Conservation (phyloP, 352 stramenopile genomes). For the Pythium aphanidermatum region DNA sequence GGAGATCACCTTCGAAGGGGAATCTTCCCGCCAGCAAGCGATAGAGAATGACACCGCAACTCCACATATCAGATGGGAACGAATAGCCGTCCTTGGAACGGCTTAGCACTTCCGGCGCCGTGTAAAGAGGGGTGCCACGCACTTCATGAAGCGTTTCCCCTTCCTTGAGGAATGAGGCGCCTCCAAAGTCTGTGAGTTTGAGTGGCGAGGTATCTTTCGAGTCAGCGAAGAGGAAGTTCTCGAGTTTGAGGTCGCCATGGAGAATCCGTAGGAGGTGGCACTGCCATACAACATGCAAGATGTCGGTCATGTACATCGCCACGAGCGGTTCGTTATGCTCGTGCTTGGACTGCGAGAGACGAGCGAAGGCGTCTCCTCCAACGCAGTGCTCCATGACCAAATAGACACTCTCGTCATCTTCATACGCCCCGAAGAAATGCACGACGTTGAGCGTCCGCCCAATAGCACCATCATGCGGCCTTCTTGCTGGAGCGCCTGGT, state of each 20-base stretch:
- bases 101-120: constrained; percentile 58
- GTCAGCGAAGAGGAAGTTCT: constrained; percentile 79
- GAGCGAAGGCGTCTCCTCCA: constrained; percentile 45
- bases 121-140: constrained; percentile 67
- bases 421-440: constrained; percentile 77
- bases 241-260: constrained; percentile 71
- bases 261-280: constrained; percentile 70
- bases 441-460: constrained; percentile 77
- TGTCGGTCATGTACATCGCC: constrained; percentile 66
- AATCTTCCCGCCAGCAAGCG: constrained; percentile 54
- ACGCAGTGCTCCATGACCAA: constrained; percentile 79
- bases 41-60: constrained; percentile 73
- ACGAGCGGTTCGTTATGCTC: constrained; percentile 27
- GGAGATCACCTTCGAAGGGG: constrained; percentile 49
- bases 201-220: constrained; percentile 46
- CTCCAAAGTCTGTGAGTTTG: constrained; percentile 77
- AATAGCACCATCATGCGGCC: constrained; percentile 71
- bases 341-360: constrained; percentile 18
- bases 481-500: constrained; percentile 59
- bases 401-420: constrained; percentile 66
- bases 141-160: constrained; percentile 37
- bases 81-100: constrained; percentile 32
- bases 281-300: constrained; percentile 76
- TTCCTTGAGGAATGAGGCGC: constrained; percentile 46
- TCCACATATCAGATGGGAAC: constrained; percentile 74